phyloP scores from a whole-genome alignment of 2,329 filamentous ascomycete genomes.

The Aspergillus brunneoviolaceus region DNA sequence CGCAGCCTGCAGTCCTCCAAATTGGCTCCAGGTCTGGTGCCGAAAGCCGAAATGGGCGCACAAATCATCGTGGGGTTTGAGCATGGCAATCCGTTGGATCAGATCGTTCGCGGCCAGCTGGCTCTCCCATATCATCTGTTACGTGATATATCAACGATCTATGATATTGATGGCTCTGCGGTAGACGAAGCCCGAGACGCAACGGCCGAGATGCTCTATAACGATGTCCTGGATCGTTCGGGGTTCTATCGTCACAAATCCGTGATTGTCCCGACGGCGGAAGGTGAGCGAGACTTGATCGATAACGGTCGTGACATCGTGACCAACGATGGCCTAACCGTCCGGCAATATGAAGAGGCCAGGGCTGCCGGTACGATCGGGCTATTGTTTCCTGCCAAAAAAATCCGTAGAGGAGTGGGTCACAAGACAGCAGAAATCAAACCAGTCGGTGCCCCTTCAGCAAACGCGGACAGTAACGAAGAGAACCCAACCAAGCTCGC shows the following conservation, averaged over 20 bases:
- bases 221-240: constrained; percentile 88
- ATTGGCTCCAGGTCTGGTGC: constrained; percentile 56
- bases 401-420: constrained; percentile 45
- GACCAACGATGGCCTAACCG: constrained; percentile 67
- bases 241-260: constrained; percentile 85
- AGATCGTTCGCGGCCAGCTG: constrained; percentile 86
- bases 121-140: constrained; percentile 82
- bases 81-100: constrained; percentile 87
- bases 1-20: constrained; percentile 58
- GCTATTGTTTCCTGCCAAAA: constrained; percentile 43
- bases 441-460: constrained; percentile 46
- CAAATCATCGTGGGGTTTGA: constrained; percentile 99
- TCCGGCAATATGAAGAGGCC: constrained; percentile 71
- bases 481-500: constrained; percentile 74
- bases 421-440: constrained; percentile 54
- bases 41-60: constrained; percentile 93
- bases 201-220: constrained; percentile 87
- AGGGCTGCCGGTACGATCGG: constrained; percentile 57
- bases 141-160: constrained; percentile 78
- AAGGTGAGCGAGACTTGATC: constrained; percentile 80
- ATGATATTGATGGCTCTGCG: constrained; percentile 64
- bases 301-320: constrained; percentile 77
- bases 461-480: constrained; percentile 64
- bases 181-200: constrained; percentile 78
- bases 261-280: constrained; percentile 66